Percentiles rank a stretch among this genome's conserved stretches.
phyloP scores from a whole-genome alignment of 768 basidiomycete genomes.

The Panaeolus papilionaceus region DNA sequence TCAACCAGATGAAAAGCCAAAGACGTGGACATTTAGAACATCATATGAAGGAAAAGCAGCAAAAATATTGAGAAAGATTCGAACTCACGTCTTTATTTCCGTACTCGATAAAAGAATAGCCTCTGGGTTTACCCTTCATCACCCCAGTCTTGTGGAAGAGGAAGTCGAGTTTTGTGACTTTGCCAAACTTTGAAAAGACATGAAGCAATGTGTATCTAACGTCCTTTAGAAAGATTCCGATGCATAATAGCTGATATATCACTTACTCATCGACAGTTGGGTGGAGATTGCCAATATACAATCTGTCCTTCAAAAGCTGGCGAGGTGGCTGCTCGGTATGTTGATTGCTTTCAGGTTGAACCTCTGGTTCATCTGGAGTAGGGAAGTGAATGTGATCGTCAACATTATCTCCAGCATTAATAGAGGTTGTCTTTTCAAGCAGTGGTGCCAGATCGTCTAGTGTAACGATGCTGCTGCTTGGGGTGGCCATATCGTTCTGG shows the following conservation, averaged over 20 bases:
- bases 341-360: conserved; percentile 9
- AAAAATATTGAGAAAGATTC: conserved; percentile 22
- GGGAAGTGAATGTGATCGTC: conserved; percentile 32
- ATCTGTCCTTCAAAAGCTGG: conserved; percentile 65
- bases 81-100: conserved; percentile 76
- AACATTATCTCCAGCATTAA: neutral
- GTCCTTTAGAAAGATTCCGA: neutral
- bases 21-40: conserved; percentile 22
- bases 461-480: conserved; percentile 27
- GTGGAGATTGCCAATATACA: conserved; percentile 92
- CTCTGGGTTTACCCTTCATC: conserved; percentile 90
- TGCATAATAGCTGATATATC: neutral
- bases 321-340: conserved; percentile 31
- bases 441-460: conserved; percentile 28
- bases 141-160: conserved; percentile 94
- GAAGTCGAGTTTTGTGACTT: conserved; percentile 91
- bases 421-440: neutral
- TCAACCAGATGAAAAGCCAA: conserved; percentile 15
- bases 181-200: conserved; percentile 91
- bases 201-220: conserved; percentile 88
- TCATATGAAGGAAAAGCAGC: neutral
- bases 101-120: conserved; percentile 95
- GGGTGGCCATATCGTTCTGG: conserved; percentile 20
- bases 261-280: conserved; percentile 86
- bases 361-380: conserved; percentile 10